Evolutionary conservation across 1,284 basidiomycete species (phyloP).

Genomic region (Rhodotorula mucilaginosa): DNA sequence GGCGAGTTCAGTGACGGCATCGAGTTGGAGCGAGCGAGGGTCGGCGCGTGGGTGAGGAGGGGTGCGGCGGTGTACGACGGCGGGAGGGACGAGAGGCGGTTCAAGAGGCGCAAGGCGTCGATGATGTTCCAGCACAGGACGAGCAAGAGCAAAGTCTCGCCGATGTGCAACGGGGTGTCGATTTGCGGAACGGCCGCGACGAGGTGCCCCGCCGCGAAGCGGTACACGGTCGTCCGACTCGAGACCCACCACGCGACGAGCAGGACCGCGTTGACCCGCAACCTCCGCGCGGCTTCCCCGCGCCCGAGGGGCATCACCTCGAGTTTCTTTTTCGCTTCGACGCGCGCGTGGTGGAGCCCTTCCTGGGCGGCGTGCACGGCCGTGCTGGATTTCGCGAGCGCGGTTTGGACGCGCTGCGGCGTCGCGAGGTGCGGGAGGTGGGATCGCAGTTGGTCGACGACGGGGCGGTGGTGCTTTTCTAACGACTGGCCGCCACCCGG

Average conservation of each 20-base stretch:
- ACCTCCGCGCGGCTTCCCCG: constrained; percentile 26
- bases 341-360: neutral
- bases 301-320: constrained; percentile 27
- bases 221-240: constrained; percentile 28
- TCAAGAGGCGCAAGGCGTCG: constrained; percentile 30
- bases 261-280: constrained; percentile 31
- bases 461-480: neutral
- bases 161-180: constrained; percentile 34
- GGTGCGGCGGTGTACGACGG: constrained; percentile 10
- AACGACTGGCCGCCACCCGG: neutral
- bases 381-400: neutral
- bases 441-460: neutral
- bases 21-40: neutral
- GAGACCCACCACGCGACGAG: constrained; percentile 38
- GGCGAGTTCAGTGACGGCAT: constrained; percentile 4
- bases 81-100: constrained; percentile 32
- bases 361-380: constrained; percentile 10
- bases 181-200: constrained; percentile 25
- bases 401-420: constrained; percentile 12
- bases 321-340: constrained; percentile 23
- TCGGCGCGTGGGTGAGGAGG: neutral
- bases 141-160: constrained; percentile 29
- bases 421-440: constrained; percentile 10
- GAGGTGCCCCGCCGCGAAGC: constrained; percentile 29
- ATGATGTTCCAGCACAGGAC: constrained; percentile 38